Conservation (phyloP, 1,139 yeast species). For the Nakaseomyces uthaithaninus region DNA sequence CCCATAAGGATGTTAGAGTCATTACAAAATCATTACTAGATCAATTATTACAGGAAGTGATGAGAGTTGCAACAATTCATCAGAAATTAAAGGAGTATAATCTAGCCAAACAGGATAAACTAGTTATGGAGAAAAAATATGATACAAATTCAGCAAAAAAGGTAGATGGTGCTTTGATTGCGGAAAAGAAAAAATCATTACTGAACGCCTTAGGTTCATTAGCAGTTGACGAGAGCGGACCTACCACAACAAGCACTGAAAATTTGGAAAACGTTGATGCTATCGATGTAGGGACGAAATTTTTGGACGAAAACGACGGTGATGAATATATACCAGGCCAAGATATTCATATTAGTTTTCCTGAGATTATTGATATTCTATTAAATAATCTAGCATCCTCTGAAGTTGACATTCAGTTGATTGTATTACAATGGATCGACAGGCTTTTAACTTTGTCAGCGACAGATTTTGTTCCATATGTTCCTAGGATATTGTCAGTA, state of each 20-base stretch:
- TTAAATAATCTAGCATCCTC: conserved; percentile 68
- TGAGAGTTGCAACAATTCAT: conserved; percentile 63
- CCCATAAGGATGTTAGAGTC: conserved; percentile 80
- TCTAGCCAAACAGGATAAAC: conserved; percentile 9
- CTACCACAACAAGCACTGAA: conserved; percentile 9
- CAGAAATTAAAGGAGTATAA: conserved; percentile 18
- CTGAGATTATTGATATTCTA: conserved; percentile 70
- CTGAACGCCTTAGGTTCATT: conserved; percentile 22
- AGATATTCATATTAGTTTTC: conserved; percentile 73
- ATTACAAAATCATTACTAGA: conserved; percentile 76
- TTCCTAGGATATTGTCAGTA: conserved; percentile 51
- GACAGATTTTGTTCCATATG: conserved; percentile 57
- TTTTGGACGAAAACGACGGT: conserved; percentile 32
- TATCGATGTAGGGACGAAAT: conserved; percentile 10
- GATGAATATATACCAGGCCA: conserved; percentile 75
- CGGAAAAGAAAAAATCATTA: conserved; percentile 31
- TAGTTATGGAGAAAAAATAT: conserved; percentile 8
- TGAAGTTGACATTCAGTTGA: conserved; percentile 71
- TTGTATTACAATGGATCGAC: conserved; percentile 77
- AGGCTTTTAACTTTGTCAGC: conserved; percentile 71
- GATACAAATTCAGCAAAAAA: conserved; percentile 10
- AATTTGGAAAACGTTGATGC: conserved; percentile 10
- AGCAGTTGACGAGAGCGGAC: conserved; percentile 11
- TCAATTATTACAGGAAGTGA: conserved; percentile 71
- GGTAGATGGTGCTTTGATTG: conserved; percentile 27